A percentile compares a stretch with the other conserved stretches of the same genome.
phyloP scores from a whole-genome alignment of 176 grass and related monocot species.

The Secale cereale region DNA sequence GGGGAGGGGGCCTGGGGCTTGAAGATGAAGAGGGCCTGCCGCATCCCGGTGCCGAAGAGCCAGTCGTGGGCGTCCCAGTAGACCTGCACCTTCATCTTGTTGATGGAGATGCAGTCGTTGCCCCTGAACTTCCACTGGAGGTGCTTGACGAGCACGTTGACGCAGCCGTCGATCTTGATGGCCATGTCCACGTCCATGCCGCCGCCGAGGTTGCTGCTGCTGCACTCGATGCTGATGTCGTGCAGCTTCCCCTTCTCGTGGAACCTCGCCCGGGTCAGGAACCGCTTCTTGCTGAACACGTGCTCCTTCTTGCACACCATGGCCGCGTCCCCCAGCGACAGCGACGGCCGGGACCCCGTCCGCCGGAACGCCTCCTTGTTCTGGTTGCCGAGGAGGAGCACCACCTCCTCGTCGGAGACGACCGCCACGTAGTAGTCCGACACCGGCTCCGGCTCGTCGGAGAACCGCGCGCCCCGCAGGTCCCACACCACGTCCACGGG shows the following conservation, averaged over 20 bases:
- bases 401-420: slow-evolving; percentile 51
- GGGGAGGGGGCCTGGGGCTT: slow-evolving; percentile 44
- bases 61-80: slow-evolving; percentile 93
- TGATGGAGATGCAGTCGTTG: slow-evolving; percentile 70
- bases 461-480: slow-evolving; percentile 63
- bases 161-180: slow-evolving; percentile 70
- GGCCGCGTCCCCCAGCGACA: slow-evolving; percentile 50
- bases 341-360: slow-evolving; percentile 53
- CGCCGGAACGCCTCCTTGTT: slow-evolving; percentile 73
- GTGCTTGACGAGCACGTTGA: slow-evolving; percentile 59
- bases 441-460: slow-evolving; percentile 66
- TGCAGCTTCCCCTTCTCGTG: slow-evolving; percentile 64
- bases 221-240: slow-evolving; percentile 84
- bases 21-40: slow-evolving; percentile 93
- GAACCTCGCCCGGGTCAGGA: slow-evolving; percentile 65
- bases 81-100: slow-evolving; percentile 71
- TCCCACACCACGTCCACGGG: slow-evolving; percentile 84
- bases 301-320: slow-evolving; percentile 85
- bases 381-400: slow-evolving; percentile 81
- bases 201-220: slow-evolving; percentile 39
- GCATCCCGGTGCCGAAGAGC: slow-evolving; percentile 71
- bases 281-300: slow-evolving; percentile 83
- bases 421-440: slow-evolving; percentile 78
- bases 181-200: slow-evolving; percentile 65
- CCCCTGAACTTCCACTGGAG: slow-evolving; percentile 98